Base-by-base conservation (phyloP, 441 rosid genomes). In the Corymbia citriodora region DNA sequence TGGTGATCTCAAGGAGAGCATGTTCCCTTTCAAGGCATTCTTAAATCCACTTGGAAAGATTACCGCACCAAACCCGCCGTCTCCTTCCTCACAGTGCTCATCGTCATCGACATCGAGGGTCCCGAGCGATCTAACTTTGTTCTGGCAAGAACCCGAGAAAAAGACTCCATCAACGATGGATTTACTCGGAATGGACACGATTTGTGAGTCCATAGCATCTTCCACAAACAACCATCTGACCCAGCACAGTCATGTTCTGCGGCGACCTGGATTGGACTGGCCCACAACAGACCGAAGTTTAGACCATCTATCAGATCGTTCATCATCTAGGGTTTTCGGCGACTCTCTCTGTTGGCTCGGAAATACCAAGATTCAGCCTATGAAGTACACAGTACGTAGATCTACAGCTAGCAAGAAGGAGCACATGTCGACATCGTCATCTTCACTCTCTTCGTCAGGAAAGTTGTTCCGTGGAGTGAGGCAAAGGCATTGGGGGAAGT, bases 291-390 rank as follows among this genome's bases (percentile, higher is more conserved):
- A 95, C 59, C 94, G 90, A 86, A 92, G 92, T 55, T 90, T 91
- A 45, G 90, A 57, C 91, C 21, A 88, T 33, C 89, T 88, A 89
- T 91, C 91, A 79, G 85, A 79, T 79, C 85, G 85, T 79, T 45
- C 85, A 45, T 79, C 94, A 5, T 89, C 94, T 40, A 95, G 92
- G 91, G 95, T 93, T 48, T 93, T 91, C 31, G 92, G 90, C 81
- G 95, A 95, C 89, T 94, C 92, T 81, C 94, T 97, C 89, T 94
- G 92, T 81, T 93, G 97, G 96, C 94, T 95, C 13, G 91, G 97
- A 88, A 89, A 96, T 21, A 94, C 92, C 87, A 95, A 94, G 94
- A 95, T 97, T 63, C 97, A 94, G 89, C 96, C 96, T 27, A 95
- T 94, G 98, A 98, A 96, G 93, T 89, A 91, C 90, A 90, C 90